Conservation (phyloP, 495 filamentous ascomycete genomes). For the Gamarada debralockiae region DNA sequence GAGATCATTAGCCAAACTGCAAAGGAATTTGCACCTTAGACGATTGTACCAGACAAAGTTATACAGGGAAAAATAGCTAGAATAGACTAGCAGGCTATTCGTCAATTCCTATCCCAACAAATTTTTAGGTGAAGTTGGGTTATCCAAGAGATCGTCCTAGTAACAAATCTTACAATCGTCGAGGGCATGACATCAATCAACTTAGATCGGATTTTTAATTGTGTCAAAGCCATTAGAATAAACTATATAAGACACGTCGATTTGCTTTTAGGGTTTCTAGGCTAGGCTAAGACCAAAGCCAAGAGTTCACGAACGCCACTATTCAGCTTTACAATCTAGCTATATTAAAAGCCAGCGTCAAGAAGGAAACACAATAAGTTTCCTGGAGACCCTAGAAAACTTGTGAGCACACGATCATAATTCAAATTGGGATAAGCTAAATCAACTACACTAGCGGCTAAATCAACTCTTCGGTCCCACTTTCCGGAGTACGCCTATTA, state of each 20-base stretch:
- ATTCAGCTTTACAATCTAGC: not conserved
- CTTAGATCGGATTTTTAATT: not conserved
- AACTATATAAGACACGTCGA: not conserved
- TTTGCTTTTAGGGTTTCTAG: not conserved
- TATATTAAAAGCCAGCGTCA: not conserved
- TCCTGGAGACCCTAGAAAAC: not conserved
- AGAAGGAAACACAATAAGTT: not conserved
- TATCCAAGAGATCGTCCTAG: not conserved
- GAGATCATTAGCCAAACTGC: not conserved
- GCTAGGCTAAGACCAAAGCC: not conserved
- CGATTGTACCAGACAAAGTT: not conserved
- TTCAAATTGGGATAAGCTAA: too few species aligned
- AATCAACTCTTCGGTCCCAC: too few species aligned
- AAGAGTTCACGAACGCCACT: not conserved
- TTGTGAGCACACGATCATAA: too few species aligned
- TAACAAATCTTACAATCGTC: not conserved
- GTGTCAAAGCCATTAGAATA: not conserved
- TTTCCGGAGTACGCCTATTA: too few species aligned
- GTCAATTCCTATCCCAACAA: not conserved
- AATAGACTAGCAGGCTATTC: not conserved
- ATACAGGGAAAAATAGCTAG: not conserved
- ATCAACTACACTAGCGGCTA: too few species aligned
- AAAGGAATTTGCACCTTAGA: not conserved
- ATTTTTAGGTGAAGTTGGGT: not conserved
- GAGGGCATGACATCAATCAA: not conserved